These are phyloP conservation scores for Paradendryphiella salina DNA, from an alignment of 2,329 filamentous ascomycete species.

Conservation along the genomic window DNA sequence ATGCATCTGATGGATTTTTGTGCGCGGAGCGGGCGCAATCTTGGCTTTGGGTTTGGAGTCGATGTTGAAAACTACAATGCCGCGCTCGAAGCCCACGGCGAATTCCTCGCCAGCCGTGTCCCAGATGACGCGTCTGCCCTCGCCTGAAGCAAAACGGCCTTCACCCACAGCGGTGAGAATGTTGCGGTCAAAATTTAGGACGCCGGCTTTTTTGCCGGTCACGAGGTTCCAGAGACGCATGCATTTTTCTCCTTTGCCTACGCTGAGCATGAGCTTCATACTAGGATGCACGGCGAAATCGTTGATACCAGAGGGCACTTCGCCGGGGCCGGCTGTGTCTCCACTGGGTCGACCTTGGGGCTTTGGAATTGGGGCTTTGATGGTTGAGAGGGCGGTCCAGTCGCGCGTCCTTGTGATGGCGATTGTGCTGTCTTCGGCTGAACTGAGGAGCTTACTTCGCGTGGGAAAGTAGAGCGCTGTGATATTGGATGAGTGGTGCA, in stretches of 20 bases:
- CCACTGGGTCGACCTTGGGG: conserved; percentile 78
- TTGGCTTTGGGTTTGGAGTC: conserved; percentile 80
- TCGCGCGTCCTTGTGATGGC: conserved; percentile 85
- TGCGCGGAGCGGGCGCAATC: conserved; percentile 67
- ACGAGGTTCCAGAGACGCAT: conserved; percentile 97
- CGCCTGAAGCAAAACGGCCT: conserved; percentile 74
- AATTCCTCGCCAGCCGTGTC: conserved; percentile 77
- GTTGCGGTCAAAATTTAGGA: conserved; percentile 78
- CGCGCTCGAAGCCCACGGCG: conserved; percentile 84
- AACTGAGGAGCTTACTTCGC: conserved; percentile 82
- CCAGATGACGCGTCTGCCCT: conserved; percentile 83
- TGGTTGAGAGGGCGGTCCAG: conserved; percentile 82
- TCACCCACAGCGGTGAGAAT: conserved; percentile 77
- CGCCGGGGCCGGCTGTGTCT: conserved; percentile 82
- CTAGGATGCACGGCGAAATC: conserved; percentile 94
- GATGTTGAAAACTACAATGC: conserved; percentile 82
- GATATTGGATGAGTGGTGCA: conserved; percentile 83
- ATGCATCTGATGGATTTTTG: conserved; percentile 80
- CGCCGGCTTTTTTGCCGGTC: conserved; percentile 92
- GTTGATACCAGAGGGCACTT: conserved; percentile 84
- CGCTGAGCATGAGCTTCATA: conserved; percentile 94
- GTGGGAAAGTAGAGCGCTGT: conserved; percentile 81
- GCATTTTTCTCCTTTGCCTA: conserved; percentile 83
- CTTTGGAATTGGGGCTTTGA: conserved; percentile 87
- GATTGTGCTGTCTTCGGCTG: conserved; percentile 88